These are phyloP conservation scores for Aspergillus sp. DNA, from an alignment of 2,329 filamentous ascomycete species.

Conservation along the genomic window DNA sequence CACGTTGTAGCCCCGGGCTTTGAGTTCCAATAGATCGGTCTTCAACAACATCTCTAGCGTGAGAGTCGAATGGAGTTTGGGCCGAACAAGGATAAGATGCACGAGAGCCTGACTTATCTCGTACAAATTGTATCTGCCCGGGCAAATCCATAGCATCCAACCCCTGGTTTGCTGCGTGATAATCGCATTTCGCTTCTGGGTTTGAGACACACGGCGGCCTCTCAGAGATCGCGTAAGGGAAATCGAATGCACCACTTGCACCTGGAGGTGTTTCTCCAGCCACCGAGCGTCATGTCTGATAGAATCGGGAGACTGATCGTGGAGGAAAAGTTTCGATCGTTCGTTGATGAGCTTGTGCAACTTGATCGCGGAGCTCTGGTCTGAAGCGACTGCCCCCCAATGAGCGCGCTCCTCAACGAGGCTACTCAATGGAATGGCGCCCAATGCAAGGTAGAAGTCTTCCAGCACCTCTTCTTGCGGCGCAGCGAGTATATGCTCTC, in stretches of 20 bases:
- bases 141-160: conserved; percentile 73
- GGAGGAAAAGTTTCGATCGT: conserved; percentile 82
- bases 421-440: conserved; percentile 70
- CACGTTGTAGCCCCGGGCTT: conserved; percentile 91
- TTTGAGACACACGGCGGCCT: conserved; percentile 66
- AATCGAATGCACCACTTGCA: conserved; percentile 75
- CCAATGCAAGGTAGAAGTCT: conserved; percentile 77
- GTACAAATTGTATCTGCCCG: conserved; percentile 74
- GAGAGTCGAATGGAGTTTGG: conserved; percentile 83
- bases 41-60: conserved; percentile 90
- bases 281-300: conserved; percentile 85
- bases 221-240: conserved; percentile 73
- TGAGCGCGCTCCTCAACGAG: conserved; percentile 75
- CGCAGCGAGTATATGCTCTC: conserved; percentile 75
- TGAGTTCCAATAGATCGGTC: conserved; percentile 75
- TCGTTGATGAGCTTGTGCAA: conserved; percentile 82
- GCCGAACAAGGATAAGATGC: conserved; percentile 72
- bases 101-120: conserved; percentile 88
- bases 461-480: conserved; percentile 88
- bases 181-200: conserved; percentile 74
- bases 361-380: conserved; percentile 66
- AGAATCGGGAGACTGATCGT: conserved; percentile 74
- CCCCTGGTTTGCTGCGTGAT: conserved; percentile 55
- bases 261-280: conserved; percentile 79
- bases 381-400: conserved; percentile 64